Percentiles rank a stretch among this genome's conserved stretches.
These are phyloP conservation scores for Neofusicoccum ribis DNA, from an alignment of 2,329 filamentous ascomycete species.

Conservation along the genomic window DNA sequence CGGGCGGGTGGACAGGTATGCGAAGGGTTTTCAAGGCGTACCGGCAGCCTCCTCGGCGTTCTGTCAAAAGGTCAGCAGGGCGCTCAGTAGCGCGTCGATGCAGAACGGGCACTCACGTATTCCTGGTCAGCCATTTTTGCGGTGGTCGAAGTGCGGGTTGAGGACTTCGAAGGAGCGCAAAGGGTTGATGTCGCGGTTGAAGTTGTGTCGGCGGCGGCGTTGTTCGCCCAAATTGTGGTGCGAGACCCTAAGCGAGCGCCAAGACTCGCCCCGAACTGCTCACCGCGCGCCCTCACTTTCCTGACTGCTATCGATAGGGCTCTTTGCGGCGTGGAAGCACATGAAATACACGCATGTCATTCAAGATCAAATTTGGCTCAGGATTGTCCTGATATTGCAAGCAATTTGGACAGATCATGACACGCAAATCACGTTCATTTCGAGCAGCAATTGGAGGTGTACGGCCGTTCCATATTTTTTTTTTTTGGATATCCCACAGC, in stretches of 20 bases:
- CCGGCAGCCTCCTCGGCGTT: slow-evolving; percentile 94
- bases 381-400: no score
- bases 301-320: background rate
- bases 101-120: slow-evolving; percentile 67
- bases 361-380: no score
- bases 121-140: slow-evolving; percentile 83
- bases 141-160: slow-evolving; percentile 43
- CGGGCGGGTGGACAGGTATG: slow-evolving; percentile 22
- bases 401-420: background rate
- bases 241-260: slow-evolving; percentile 19
- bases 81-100: slow-evolving; percentile 8
- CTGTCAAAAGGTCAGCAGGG: slow-evolving; percentile 49
- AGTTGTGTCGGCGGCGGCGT: slow-evolving; percentile 28
- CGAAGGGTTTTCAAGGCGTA: slow-evolving; percentile 44
- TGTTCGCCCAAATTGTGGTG: slow-evolving; percentile 17
- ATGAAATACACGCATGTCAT: no score
- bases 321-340: background rate
- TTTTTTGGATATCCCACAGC: slow-evolving; percentile 19
- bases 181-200: slow-evolving; percentile 31
- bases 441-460: slow-evolving; percentile 1
- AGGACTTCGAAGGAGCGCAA: slow-evolving; percentile 30
- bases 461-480: slow-evolving; percentile 11
- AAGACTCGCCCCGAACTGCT: slow-evolving; percentile 16
- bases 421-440: background rate
- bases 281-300: background rate